Conservation (phyloP, 2,329 filamentous ascomycete genomes). For the Diplocarpon rosae region DNA sequence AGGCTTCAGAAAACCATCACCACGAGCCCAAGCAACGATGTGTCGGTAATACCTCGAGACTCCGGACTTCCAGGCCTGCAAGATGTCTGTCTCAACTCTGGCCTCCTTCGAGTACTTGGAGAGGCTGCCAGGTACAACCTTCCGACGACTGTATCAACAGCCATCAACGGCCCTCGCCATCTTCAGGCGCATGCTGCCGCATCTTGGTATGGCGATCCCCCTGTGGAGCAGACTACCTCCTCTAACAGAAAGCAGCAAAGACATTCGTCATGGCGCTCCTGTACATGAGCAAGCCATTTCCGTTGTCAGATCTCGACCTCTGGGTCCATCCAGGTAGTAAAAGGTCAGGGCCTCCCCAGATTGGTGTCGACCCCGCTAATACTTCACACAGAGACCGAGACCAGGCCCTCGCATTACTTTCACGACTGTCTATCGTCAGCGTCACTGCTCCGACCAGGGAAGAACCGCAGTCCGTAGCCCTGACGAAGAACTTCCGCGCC, state of each 20-base stretch:
- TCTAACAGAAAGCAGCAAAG: constrained; percentile 52
- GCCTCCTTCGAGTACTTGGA: constrained; percentile 84
- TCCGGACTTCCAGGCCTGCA: constrained; percentile 12
- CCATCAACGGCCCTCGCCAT: constrained; percentile 91
- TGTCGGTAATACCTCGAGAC: constrained; percentile 15
- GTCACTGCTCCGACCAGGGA: constrained; percentile 51
- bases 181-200: constrained; percentile 92
- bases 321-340: constrained; percentile 68
- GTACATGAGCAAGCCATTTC: constrained; percentile 75
- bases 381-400: constrained; percentile 59
- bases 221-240: constrained; percentile 7
- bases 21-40: constrained; percentile 16
- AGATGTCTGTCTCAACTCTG: constrained; percentile 36
- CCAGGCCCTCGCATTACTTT: constrained; percentile 69
- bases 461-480: constrained; percentile 57
- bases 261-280: constrained; percentile 91
- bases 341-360: constrained; percentile 30
- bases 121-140: constrained; percentile 78
- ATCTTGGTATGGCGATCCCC: constrained; percentile 53
- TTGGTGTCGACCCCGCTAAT: constrained; percentile 6
- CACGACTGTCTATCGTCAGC: constrained; percentile 75
- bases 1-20: no score
- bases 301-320: constrained; percentile 67
- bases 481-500: constrained; percentile 71
- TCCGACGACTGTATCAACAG: constrained; percentile 87